phyloP scores from a whole-genome alignment of 1,284 basidiomycete genomes.

The Fomitiporia mediterranea region DNA sequence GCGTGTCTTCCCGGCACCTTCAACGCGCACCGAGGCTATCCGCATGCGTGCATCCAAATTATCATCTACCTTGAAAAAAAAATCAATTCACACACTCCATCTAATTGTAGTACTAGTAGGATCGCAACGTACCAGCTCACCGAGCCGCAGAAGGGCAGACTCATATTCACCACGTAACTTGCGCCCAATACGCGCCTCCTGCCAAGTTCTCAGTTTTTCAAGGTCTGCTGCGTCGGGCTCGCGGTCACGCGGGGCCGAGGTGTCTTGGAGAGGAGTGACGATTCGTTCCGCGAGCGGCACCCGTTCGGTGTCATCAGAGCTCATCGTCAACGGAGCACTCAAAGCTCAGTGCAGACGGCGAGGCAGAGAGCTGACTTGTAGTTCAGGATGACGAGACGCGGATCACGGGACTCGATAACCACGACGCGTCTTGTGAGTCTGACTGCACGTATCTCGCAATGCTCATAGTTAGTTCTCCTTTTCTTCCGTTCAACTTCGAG shows the following conservation, averaged over 20 bases:
- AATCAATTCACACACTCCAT: not conserved
- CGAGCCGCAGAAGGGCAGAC: constrained; percentile 60
- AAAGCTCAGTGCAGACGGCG: no score
- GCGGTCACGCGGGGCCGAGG: constrained; percentile 47
- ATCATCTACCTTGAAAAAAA: constrained; percentile 50
- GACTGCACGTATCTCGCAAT: no score
- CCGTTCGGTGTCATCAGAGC: constrained; percentile 11
- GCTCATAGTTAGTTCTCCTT: no score
- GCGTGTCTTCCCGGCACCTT: constrained; percentile 73
- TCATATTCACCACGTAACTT: constrained; percentile 76
- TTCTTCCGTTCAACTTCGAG: no score
- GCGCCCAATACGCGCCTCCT: constrained; percentile 61
- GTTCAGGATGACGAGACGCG: no score
- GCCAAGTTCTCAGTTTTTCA: constrained; percentile 61
- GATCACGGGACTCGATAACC: no score
- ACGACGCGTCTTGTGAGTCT: no score
- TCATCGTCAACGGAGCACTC: no score
- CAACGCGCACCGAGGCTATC: constrained; percentile 74
- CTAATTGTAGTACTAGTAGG: constrained; percentile 4
- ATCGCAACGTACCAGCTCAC: constrained; percentile 57
- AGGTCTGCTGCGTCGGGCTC: constrained; percentile 44
- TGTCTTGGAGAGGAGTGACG: constrained; percentile 48
- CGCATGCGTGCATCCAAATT: constrained; percentile 58
- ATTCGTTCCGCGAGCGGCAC: constrained; percentile 30
- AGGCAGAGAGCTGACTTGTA: no score